Percentiles rank a stretch among this genome's conserved stretches.
Conservation (phyloP, 441 rosid species). For the Populus trichocarpa region DNA sequence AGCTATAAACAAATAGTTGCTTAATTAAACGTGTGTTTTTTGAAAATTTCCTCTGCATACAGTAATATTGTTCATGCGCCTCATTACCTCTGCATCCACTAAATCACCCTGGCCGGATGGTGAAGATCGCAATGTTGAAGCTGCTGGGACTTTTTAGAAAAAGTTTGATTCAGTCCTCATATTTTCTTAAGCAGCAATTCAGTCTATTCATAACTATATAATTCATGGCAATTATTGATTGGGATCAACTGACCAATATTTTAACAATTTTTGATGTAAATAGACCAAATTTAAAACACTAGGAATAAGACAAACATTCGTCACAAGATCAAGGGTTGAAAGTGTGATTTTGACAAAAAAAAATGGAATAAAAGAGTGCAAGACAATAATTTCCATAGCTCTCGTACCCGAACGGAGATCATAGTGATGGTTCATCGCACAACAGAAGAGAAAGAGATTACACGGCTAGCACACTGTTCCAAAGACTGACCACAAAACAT, state of each 20-base stretch:
- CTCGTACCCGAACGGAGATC: neutral
- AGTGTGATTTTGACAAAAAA: neutral
- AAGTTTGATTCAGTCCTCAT: neutral
- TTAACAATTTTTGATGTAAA: neutral
- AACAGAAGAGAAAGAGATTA: too few relatives aligned
- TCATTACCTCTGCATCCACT: neutral
- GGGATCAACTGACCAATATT: too few relatives aligned
- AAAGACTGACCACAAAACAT: too few relatives aligned
- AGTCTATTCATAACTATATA: neutral
- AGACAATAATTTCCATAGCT: neutral
- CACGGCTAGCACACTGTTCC: too few relatives aligned
- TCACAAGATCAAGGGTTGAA: neutral
- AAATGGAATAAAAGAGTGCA: neutral
- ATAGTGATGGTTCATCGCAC: too few relatives aligned
- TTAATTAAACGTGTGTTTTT: too few relatives aligned
- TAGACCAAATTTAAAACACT: neutral
- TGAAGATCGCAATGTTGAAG: neutral
- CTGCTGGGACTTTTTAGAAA: neutral
- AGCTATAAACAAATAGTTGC: too few relatives aligned
- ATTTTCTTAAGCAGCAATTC: too few relatives aligned
- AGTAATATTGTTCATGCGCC: neutral
- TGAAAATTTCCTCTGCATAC: neutral
- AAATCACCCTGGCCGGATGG: neutral
- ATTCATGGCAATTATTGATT: too few relatives aligned
- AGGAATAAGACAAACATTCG: neutral